phyloP scores from a whole-genome alignment of 371 early-diverging fungal genomes.

The Actinomortierella ambigua region DNA sequence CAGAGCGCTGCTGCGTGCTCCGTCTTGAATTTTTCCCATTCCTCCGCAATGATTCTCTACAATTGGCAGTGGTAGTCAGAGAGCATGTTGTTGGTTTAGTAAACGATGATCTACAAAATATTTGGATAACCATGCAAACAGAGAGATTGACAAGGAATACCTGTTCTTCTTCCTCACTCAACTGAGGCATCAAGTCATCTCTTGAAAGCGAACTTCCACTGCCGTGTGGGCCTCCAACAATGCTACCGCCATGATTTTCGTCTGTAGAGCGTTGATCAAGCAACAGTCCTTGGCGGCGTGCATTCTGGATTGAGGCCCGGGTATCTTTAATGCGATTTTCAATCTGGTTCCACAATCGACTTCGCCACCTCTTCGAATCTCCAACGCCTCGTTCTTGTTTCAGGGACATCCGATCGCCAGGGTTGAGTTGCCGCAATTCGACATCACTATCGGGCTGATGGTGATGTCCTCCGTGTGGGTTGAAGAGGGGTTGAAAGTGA shows the following conservation, averaged over 20 bases:
- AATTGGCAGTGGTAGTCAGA: background rate
- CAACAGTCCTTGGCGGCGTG: constrained; percentile 20
- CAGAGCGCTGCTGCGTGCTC: constrained; percentile 25
- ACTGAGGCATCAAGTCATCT: background rate
- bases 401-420: constrained; percentile 18
- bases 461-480: background rate
- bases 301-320: constrained; percentile 27
- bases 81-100: background rate
- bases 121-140: too few species aligned
- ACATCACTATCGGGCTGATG: too few species aligned
- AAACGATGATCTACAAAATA: too few species aligned
- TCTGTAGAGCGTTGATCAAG: background rate
- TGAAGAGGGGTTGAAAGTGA: constrained; percentile 2
- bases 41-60: constrained; percentile 35
- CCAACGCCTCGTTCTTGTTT: constrained; percentile 29
- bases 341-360: constrained; percentile 24
- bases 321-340: constrained; percentile 36
- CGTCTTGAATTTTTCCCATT: constrained; percentile 35
- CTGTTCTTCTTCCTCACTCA: background rate
- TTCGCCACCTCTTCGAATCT: constrained; percentile 32
- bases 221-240: background rate
- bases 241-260: background rate
- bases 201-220: background rate
- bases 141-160: too few species aligned
- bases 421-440: background rate